Conservation (phyloP, 345 rosid species). For the Acer campestre region DNA sequence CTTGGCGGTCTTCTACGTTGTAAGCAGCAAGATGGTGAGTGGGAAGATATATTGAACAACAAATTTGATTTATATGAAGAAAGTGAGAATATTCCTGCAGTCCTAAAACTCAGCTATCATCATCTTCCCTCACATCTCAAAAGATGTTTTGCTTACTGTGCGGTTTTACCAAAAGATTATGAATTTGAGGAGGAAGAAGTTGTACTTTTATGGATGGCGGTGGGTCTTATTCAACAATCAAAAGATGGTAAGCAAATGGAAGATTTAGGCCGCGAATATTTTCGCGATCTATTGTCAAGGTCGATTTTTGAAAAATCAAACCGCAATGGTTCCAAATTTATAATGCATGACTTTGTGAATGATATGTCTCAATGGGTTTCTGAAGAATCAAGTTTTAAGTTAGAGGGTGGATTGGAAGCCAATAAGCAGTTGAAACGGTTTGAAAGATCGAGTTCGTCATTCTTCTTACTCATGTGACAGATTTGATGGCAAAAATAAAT, state of each 20-base stretch:
- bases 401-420: background rate
- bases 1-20: conserved; percentile 23
- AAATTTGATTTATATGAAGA: background rate
- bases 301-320: conserved; percentile 21
- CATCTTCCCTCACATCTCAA: too few relatives aligned
- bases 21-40: background rate
- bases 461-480: background rate
- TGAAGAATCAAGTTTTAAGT: background rate
- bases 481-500: background rate
- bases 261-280: conserved; percentile 17
- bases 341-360: conserved; percentile 22
- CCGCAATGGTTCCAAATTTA: background rate
- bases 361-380: conserved; percentile 20
- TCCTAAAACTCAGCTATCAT: too few relatives aligned
- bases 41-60: conserved; percentile 17
- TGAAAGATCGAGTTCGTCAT: background rate
- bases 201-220: conserved; percentile 28
- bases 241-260: conserved; percentile 11
- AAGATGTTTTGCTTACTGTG: too few relatives aligned
- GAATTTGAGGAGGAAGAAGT: background rate
- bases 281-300: background rate
- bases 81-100: too few relatives aligned
- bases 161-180: too few relatives aligned
- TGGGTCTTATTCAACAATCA: conserved; percentile 11
- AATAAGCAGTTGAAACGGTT: background rate